Evolutionary conservation across 2,329 filamentous ascomycete species (phyloP), one percentile per base, ranked within the genome.

Genomic region (Neophaeococcomyces aloes): DNA sequence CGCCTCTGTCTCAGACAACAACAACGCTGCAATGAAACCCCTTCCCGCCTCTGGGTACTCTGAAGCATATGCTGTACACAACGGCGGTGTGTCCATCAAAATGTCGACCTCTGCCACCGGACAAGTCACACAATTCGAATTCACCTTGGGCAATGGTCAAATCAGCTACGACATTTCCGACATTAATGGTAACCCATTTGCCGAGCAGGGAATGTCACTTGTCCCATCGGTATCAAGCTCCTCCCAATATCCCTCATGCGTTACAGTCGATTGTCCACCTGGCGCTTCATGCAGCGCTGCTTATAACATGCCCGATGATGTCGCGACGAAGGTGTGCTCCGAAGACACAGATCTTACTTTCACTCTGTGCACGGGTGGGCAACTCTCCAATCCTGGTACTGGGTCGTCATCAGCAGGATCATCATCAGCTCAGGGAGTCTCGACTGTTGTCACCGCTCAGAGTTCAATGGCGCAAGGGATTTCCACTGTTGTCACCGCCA

Each of bases 121-220:
- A 21, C 60, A 67, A 52, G 37, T 40, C n/a, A 60, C 62, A 31
- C 61, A 59, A 48, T 67, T 61, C 49, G 63, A 65, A 30, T 68
- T 67, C 52, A 62, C 59, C 21, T 55, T 67, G 38, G 58, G 61
- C 42, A 54, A 57, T 29, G 55, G 51, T 36, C 53, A 56, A 29
- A 53, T 65, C 45, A 65, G 59, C 53, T 69, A 68, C 42, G 65
- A 67, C 41, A 52, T 69, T 42, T 63, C 60, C 3, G 60, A 64
- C 53, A 64, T 68, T 42, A 64, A 64, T 39, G 65, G 65, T 2
- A 61, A 65, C 43, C 56, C 65, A 7, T 68, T 68, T 52, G 53
- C 54, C 1, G 59, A 41, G 31, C 45, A 48, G 25, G 53, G 53
- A 23, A 52, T 53, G 47, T 36, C 45, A 19, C 32, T 55, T 13